Evolutionary conservation across 2,329 filamentous ascomycete species (phyloP), one percentile per base, ranked within the genome.

Genomic region (Trichoderma koningiopsis): DNA sequence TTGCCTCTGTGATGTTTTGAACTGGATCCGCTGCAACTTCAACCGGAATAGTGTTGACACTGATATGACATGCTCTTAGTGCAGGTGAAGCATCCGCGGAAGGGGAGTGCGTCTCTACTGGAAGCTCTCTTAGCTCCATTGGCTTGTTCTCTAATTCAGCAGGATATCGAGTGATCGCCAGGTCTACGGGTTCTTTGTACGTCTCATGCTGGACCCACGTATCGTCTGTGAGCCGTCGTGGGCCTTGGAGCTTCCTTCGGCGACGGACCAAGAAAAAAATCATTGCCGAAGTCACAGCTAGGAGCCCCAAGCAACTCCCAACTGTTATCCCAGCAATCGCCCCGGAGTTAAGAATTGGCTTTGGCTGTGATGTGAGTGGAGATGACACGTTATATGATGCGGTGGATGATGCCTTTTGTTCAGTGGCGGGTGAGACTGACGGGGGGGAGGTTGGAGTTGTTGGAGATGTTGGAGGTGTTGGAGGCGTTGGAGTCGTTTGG

Each of bases 281-380:
- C 40, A 69, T 55, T 29, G 53, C 58, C 22, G 59, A 59, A 27
- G 47, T 33, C 10, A 69, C 24, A 5, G 40, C 67, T 4, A 69
- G 52, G 6, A 66, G 31, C 27, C 67, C 70, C 31, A 71, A 37
- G 24, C 60, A 69, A 49, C 70, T 62, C 16, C 72, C 72, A 27
- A 73, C 53, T 11, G 64, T 64, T n/a, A 73, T 70, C 14, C 72
- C 72, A 19, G 69, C 70, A 43, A 72, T 71, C 4, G 66, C 35
- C 14, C 70, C 68, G 13, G 69, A 22, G 27, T 22, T 71, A 13
- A 70, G 59, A 33, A 27, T 31, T 22, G 19, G 47, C 29, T 31
- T 47, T 14, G 40, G 5, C 22, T 35, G 16, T 16, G 22, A 33
- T 27, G 60, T 8, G 11, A 52, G 47, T n/a, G 52, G 31, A 31